These are phyloP conservation scores for Teratosphaeria destructans DNA, from an alignment of 2,329 filamentous ascomycete genomes.

Conservation along the genomic window DNA sequence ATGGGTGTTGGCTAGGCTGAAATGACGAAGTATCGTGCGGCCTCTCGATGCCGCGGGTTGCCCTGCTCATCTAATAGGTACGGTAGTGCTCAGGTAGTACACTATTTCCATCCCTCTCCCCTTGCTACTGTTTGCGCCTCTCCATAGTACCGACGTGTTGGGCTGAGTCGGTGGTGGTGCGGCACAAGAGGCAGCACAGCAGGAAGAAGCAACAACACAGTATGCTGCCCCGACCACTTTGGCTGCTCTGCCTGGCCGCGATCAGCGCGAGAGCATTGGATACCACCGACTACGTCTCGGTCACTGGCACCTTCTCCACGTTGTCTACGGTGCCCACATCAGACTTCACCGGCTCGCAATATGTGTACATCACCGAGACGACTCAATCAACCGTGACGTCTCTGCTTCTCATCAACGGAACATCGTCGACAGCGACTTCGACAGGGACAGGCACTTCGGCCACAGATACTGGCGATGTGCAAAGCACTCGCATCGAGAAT, in stretches of 20 bases:
- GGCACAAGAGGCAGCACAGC: background rate
- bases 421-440: constrained; percentile 20
- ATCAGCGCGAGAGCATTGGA: constrained; percentile 22
- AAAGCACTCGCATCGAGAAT: constrained; percentile 13
- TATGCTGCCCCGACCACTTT: constrained; percentile 20
- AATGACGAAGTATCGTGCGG: background rate
- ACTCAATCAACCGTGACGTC: constrained; percentile 14
- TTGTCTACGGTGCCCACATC: constrained; percentile 14
- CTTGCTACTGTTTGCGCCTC: background rate
- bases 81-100: background rate
- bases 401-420: background rate
- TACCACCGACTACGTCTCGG: constrained; percentile 12
- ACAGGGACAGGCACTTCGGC: constrained; percentile 37
- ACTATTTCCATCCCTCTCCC: background rate
- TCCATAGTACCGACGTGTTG: background rate
- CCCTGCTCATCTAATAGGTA: background rate
- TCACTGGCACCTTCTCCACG: constrained; percentile 15
- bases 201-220: background rate
- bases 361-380: constrained; percentile 17
- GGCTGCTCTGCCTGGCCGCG: constrained; percentile 27
- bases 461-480: constrained; percentile 21
- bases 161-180: background rate
- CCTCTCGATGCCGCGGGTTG: background rate
- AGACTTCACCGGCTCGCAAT: constrained; percentile 17
- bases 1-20: background rate